Evolutionary conservation across 129 eudicot genomes (phyloP).

Genomic region (Cynara cardunculus): DNA sequence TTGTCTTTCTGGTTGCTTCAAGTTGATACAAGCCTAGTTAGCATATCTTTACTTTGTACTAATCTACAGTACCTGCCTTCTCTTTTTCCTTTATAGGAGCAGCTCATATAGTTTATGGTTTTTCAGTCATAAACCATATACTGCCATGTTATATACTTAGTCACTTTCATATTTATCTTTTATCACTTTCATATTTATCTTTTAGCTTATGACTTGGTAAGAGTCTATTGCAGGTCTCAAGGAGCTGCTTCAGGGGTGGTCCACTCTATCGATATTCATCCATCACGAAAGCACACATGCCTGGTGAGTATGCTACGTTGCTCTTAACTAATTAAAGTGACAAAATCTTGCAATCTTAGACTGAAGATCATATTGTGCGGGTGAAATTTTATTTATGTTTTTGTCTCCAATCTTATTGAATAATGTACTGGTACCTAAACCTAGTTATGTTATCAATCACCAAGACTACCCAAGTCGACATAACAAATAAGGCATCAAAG

Average conservation of each 20-base stretch:
- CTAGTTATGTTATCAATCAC: not conserved
- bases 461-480: not conserved
- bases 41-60: not conserved
- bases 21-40: not conserved
- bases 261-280: slow-evolving; percentile 88
- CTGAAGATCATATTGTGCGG: not conserved
- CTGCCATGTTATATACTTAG: not conserved
- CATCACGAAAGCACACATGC: slow-evolving; percentile 91
- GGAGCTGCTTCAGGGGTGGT: slow-evolving; percentile 66
- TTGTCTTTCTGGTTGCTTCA: not conserved
- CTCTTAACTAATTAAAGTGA: not conserved
- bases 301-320: slow-evolving; percentile 44
- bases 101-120: not conserved
- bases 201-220: not conserved
- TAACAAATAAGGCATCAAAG: not conserved
- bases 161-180: not conserved
- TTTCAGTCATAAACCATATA: not conserved
- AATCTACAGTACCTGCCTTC: not conserved
- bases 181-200: not conserved
- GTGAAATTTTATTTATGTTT: not conserved
- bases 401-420: not conserved
- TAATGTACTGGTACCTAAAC: not conserved
- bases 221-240: slow-evolving; percentile 51
- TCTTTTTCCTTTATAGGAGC: not conserved
- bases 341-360: not conserved